Conservation (phyloP, 2,329 filamentous ascomycete genomes). For the Penicillium crustosum region DNA sequence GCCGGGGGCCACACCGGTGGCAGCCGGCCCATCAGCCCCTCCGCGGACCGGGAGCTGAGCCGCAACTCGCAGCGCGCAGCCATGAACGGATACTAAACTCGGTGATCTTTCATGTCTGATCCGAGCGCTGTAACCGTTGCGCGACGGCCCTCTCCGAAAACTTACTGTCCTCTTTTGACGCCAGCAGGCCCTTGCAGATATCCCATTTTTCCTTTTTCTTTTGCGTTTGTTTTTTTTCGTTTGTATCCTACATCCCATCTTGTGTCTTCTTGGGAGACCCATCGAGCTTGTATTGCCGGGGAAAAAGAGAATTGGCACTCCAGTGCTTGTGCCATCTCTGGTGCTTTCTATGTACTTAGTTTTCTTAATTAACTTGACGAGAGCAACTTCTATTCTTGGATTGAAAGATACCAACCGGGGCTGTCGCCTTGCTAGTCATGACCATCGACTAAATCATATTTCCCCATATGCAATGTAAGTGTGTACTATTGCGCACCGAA, state of each 20-base stretch:
- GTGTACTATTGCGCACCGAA: conserved; percentile 26
- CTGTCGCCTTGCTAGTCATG: not conserved
- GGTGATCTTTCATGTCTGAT: conserved; percentile 21
- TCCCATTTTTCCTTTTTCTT: conserved; percentile 36
- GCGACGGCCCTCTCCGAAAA: conserved; percentile 25
- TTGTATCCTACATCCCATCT: conserved; percentile 20
- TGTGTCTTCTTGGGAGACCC: conserved; percentile 17
- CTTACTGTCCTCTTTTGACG: conserved; percentile 30
- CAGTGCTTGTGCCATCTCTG: conserved; percentile 27
- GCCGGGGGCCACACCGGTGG: conserved; percentile 66
- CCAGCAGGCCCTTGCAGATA: conserved; percentile 42
- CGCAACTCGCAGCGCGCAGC: conserved; percentile 95
- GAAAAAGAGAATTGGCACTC: conserved; percentile 30
- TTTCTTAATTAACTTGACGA: conserved; percentile 33
- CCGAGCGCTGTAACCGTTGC: conserved; percentile 21
- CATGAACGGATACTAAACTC: conserved; percentile 91
- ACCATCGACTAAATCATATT: not conserved
- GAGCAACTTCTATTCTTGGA: conserved; percentile 27
- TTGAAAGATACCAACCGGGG: not conserved
- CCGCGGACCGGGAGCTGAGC: conserved; percentile 93
- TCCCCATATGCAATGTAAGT: not conserved
- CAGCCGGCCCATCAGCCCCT: conserved; percentile 91
- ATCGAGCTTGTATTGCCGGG: conserved; percentile 25
- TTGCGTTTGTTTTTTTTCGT: conserved; percentile 30
- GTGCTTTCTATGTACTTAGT: conserved; percentile 38